These are phyloP conservation scores for Sporothrix phasma DNA, from an alignment of 2,329 filamentous ascomycete species.

Conservation along the genomic window DNA sequence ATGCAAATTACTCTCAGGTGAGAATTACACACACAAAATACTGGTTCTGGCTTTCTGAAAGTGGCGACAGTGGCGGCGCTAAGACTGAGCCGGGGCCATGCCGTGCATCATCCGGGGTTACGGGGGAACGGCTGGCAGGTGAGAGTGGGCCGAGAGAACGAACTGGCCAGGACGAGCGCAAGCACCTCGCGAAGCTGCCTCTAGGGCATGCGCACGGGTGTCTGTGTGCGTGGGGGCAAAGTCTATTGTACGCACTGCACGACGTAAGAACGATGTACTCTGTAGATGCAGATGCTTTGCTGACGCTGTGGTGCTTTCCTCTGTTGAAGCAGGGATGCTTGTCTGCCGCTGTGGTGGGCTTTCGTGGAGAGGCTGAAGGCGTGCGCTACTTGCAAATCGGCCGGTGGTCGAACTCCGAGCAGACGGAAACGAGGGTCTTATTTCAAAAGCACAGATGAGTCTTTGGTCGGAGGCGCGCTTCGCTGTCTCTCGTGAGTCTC, in stretches of 20 bases:
- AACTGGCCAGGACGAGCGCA: neutral
- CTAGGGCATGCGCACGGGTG: neutral
- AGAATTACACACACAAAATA: too few relatives aligned
- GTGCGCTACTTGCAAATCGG: neutral
- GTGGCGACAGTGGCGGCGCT: slow-evolving; percentile 3
- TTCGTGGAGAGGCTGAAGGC: neutral
- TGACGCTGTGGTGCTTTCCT: neutral
- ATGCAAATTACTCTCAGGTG: too few relatives aligned
- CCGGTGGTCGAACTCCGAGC: slow-evolving; percentile 4
- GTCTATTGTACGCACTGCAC: neutral
- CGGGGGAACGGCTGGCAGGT: slow-evolving; percentile 13
- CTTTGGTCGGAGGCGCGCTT: neutral
- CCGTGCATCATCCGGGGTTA: slow-evolving; percentile 14
- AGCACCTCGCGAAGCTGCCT: neutral
- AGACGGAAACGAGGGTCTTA: neutral
- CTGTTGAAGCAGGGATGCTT: neutral
- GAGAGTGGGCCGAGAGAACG: slow-evolving; percentile 4
- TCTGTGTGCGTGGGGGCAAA: neutral
- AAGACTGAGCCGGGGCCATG: slow-evolving; percentile 8
- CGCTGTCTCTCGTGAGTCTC: neutral
- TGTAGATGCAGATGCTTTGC: neutral
- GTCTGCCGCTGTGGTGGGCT: neutral
- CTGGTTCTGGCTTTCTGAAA: neutral
- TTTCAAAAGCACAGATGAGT: neutral
- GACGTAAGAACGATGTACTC: neutral